These are phyloP conservation scores for Calendula officinalis DNA, from an alignment of 129 eudicot species.

Conservation along the genomic window DNA sequence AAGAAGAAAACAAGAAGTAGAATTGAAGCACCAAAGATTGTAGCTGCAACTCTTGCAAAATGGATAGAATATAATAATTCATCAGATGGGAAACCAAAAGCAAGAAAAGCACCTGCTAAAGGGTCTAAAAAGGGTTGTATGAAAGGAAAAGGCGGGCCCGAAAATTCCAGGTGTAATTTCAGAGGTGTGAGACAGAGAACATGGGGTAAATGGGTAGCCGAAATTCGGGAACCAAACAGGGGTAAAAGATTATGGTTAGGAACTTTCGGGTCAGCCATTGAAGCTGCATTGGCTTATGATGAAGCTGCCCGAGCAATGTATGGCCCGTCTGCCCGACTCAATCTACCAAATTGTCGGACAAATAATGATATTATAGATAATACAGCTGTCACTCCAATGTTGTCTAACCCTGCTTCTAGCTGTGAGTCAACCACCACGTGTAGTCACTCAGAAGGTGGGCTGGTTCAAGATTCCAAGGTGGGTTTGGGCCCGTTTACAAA, in stretches of 20 bases:
- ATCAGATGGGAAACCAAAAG: constrained; percentile 4
- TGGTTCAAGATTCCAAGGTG: constrained; percentile 12
- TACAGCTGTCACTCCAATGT: not conserved
- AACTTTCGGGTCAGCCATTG: constrained; percentile 57
- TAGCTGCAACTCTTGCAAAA: constrained; percentile 72
- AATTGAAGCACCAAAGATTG: constrained; percentile 36
- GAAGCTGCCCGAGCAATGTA: constrained; percentile 90
- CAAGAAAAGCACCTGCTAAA: constrained; percentile 60
- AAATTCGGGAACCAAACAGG: constrained; percentile 78
- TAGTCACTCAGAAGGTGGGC: constrained; percentile 36
- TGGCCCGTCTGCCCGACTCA: constrained; percentile 69
- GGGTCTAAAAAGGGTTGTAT: constrained; percentile 94
- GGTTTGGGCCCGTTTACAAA: not conserved
- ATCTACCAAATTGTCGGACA: constrained; percentile 36
- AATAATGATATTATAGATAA: constrained; percentile 15
- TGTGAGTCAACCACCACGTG: constrained; percentile 39
- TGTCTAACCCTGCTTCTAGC: constrained; percentile 28
- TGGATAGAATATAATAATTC: constrained; percentile 57
- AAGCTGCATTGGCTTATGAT: constrained; percentile 86
- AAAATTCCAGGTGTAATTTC: constrained; percentile 48
- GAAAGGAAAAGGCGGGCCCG: constrained; percentile 95
- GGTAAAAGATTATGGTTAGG: constrained; percentile 87
- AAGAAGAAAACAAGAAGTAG: constrained; percentile 51
- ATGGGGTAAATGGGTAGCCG: constrained; percentile 99
- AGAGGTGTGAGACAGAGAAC: constrained; percentile 95